Percentiles rank a stretch among this genome's conserved stretches.
Evolutionary conservation across 306 rosid genomes (phyloP).

Genomic region (Glycyrrhiza uralensis): DNA sequence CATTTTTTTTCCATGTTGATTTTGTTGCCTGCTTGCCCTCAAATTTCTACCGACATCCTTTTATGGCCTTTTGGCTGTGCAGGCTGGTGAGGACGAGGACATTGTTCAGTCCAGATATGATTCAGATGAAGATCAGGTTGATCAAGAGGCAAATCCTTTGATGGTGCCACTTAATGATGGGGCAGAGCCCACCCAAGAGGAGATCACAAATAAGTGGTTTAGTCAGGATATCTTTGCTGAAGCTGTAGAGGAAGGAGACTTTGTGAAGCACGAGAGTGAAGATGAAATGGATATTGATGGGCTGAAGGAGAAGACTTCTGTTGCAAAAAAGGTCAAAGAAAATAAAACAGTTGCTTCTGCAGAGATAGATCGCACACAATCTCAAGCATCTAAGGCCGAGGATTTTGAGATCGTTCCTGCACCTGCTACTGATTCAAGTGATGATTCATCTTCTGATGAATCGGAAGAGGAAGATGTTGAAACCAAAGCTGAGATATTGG

Average conservation of each 20-base stretch:
- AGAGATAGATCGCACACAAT: constrained; percentile 10
- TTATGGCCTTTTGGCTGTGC: constrained; percentile 31
- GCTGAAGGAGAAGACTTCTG: constrained; percentile 29
- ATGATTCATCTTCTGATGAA: constrained; percentile 68
- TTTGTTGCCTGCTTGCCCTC: neutral
- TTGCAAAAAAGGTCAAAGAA: constrained; percentile 37
- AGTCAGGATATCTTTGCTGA: constrained; percentile 87
- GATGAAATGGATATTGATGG: constrained; percentile 63
- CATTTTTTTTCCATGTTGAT: neutral
- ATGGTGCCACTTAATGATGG: constrained; percentile 77
- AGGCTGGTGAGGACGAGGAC: constrained; percentile 61
- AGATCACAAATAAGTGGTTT: constrained; percentile 76
- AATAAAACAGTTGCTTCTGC: constrained; percentile 23
- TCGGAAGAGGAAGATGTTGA: constrained; percentile 46
- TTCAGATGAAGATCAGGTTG: constrained; percentile 62
- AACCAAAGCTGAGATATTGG: constrained; percentile 76
- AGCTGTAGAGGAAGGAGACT: constrained; percentile 70
- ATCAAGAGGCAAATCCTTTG: constrained; percentile 76
- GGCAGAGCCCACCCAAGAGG: constrained; percentile 63
- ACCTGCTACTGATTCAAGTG: constrained; percentile 79
- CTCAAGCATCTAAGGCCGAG: constrained; percentile 38
- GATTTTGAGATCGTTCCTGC: constrained; percentile 86
- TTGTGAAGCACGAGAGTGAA: constrained; percentile 49
- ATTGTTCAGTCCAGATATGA: constrained; percentile 53
- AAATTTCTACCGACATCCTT: neutral